Evolutionary conservation across 1,284 basidiomycete species (phyloP), one percentile per base, ranked within the genome.

Genomic region (Fomitopsis betulina): DNA sequence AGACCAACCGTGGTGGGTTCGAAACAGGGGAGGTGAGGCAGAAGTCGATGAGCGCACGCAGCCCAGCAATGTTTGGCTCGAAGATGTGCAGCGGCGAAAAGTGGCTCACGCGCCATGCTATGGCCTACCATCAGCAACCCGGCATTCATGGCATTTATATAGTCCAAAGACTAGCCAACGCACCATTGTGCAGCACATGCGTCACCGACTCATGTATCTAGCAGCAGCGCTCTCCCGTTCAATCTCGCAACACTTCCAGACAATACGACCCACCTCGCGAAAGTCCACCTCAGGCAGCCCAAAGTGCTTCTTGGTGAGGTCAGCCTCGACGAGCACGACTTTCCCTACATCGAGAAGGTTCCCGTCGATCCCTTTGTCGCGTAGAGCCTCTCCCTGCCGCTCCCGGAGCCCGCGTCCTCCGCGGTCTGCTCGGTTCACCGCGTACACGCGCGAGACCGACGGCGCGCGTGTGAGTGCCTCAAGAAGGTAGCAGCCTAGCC

Each of bases 401-500:
- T 38, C 49, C 2, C 49, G n/a, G 30, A 51, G 25, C 25, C 13
- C 12, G 1, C 38, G 55, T 38, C 54, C 50, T 27, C 13, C 23
- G 27, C 54, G 40, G 33, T 25, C 30, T 23, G 17, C 47, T 55
- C 30, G 10, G 32, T 33, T 55, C 27, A 65, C 21, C 0, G 63
- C 59, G 38, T 58, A 64, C 5, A 65, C 57, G 10, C 58, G 60
- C 6, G 42, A 30, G 32, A 65, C 43, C 4, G 25, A 51, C 7
- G 35, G 32, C 17, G 53, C 38, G 39, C 58, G 55, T 8, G 21
- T 43, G 10, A 65, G 58, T 3, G 62, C 43, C 3, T 35, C 30
- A n/a, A 65, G 55, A n/a, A 65, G 58, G 39, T 65, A 61, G 2
- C 59, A 56, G 3, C 61, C 64, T 19, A 62, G 57, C 40, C 27